Evolutionary conservation across 441 rosid species (phyloP), one percentile per base, ranked within the genome.

Genomic region (Erodium moschatum): DNA sequence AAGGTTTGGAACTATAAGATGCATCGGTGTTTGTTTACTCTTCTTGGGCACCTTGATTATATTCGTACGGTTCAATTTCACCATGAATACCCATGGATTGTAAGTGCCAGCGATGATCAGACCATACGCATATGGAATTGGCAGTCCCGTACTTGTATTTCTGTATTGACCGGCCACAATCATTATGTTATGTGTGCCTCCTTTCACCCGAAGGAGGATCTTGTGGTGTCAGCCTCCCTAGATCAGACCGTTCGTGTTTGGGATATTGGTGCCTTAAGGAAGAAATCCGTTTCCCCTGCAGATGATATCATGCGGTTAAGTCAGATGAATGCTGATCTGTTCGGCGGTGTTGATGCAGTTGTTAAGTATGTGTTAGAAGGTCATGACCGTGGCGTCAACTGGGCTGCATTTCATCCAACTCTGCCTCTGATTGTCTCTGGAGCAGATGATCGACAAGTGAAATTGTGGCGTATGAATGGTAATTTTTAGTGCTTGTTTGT

Each of bases 391-490:
- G 97, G 97, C 16, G 97, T 91, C 20, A 91, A 89, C 78, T 91
- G 97, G 97, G 96, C 97, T 78, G 69, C 96, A 66, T 91, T 91
- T 79, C 97, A 91, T 75, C 97, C 96, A n/a, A 86, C 79, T 91
- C 97, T 0, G 40, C 40, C 40, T 35, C 40, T 35, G 6, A 35
- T 35, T 35, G 40, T 35, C 40, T 35, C 40, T 35, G 97, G 96
- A 60, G 94, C 96, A 20, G 91, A 91, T 81, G 97, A 91, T 67
- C 92, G 94, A 27, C 96, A 86, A 83, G 96, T 91, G 44, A 91
- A 91, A 78, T 66, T 89, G 64, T 91, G 97, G 97, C 89, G 89
- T 61, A 87, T 84, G 94, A 91, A 87, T 71, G 96, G 97, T 89
- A 81, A 70, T 52, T 50, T 11, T 35, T 35, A 70, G 35, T 11